Evolutionary conservation across 1,284 basidiomycete genomes (phyloP).

Genomic region (Leccinum subatratum): DNA sequence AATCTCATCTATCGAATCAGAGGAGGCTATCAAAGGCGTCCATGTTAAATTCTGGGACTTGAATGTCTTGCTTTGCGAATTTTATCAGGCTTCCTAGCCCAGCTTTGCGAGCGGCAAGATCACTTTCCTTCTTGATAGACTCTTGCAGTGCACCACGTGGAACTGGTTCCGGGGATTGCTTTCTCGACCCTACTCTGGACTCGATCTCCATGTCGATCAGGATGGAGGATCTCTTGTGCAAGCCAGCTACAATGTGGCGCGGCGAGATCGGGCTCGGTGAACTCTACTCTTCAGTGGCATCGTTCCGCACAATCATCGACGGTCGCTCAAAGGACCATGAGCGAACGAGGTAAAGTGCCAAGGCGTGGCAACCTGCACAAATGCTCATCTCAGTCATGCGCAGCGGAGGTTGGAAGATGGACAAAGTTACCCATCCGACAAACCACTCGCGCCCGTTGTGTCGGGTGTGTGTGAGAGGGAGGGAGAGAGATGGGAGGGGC

Average conservation of each 20-base stretch:
- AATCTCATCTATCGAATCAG: conserved; percentile 7
- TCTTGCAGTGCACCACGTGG: conserved; percentile 27
- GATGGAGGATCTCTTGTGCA: conserved; percentile 65
- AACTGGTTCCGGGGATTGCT: conserved; percentile 43
- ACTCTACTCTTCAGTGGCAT: not conserved
- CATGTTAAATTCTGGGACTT: conserved; percentile 85
- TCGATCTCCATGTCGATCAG: conserved; percentile 84
- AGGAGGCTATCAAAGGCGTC: conserved; percentile 43
- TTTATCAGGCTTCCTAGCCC: conserved; percentile 80
- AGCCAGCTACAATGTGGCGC: conserved; percentile 50
- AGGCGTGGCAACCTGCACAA: conserved; percentile 77
- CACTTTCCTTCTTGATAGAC: conserved; percentile 46
- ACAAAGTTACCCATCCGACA: conserved; percentile 79
- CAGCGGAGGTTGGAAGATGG: not conserved
- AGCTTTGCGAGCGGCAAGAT: conserved; percentile 60
- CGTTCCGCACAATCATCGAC: conserved; percentile 30
- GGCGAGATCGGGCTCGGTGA: conserved; percentile 40
- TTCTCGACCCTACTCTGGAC: conserved; percentile 56
- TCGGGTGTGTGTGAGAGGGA: too few relatives aligned
- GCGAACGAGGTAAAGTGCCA: conserved; percentile 81
- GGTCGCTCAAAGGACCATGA: conserved; percentile 90
- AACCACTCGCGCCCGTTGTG: conserved; percentile 66
- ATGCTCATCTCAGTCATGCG: conserved; percentile 6
- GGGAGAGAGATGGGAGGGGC: too few relatives aligned
- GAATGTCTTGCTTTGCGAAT: conserved; percentile 79